Conservation (phyloP, 345 rosid genomes). For the Mallotus nudiflorus region DNA sequence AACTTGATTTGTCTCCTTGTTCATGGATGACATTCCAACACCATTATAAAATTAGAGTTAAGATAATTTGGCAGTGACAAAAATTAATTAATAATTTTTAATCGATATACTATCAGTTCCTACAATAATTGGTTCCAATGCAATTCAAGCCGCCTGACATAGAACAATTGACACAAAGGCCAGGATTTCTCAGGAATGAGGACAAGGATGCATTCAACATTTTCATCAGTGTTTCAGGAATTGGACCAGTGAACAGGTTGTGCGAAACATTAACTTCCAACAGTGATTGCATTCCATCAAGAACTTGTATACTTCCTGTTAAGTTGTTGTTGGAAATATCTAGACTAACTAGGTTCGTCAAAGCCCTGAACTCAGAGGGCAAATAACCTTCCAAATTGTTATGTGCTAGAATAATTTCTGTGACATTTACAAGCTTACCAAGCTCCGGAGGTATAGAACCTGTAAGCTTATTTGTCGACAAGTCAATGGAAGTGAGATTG, state of each 20-base stretch:
- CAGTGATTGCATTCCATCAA: conserved; percentile 42
- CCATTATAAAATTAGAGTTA: no score
- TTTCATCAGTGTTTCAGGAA: conserved; percentile 46
- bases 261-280: conserved; percentile 50
- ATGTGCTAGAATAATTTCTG: conserved; percentile 51
- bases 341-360: conserved; percentile 45
- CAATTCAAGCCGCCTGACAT: conserved; percentile 30
- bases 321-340: conserved; percentile 68
- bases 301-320: conserved; percentile 52
- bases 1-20: no score
- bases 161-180: conserved; percentile 56
- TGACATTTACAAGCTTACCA: conserved; percentile 50
- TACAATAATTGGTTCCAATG: conserved; percentile 27
- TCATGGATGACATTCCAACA: no score
- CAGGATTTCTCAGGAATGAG: conserved; percentile 55
- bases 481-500: conserved; percentile 47
- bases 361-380: conserved; percentile 45
- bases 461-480: conserved; percentile 61
- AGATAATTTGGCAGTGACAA: no score
- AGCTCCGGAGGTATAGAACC: conserved; percentile 60
- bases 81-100: no score
- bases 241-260: conserved; percentile 65
- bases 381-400: conserved; percentile 61
- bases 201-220: conserved; percentile 37
- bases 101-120: no score